Evolutionary conservation across 1,284 basidiomycete species (phyloP), one percentile per base, ranked within the genome.

Genomic region (Termitomyces sp.): DNA sequence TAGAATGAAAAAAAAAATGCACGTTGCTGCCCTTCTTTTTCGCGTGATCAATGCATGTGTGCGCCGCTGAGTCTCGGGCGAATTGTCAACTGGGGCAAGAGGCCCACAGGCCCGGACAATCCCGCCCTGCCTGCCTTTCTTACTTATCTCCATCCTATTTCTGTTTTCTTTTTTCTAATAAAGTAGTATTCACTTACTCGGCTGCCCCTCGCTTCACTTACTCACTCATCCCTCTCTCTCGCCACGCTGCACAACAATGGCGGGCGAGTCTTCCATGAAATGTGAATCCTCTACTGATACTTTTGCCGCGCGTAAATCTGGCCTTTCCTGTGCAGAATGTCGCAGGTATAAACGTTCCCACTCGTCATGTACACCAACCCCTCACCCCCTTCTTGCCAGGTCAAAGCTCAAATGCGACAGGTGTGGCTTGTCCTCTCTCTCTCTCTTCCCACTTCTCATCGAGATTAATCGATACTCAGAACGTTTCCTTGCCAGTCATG

Each of bases 381-480:
- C 19, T 45, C n/a, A 30, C 28, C 2, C 21, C 21, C 21, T 24
- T 24, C 21, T 24, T 24, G 21, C 40, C 35, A 78, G 78, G 57
- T 79, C 78, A 13, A 80, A 80, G 62, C 65, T 80, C 33, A 79
- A 77, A 63, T 80, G 78, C 57, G 77, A 80, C 59, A 70, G 78
- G 77, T 77, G 45, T 35, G 28, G 34, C 14, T 19, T n/a, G n/a
- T n/a, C 11, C 40, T 9, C 26, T 44, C 16, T 40, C 30, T 16
- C 44, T 51, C 18, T n/a, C 0, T n/a, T 35, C 10, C 33, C 48
- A 35, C 14, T 5, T 48, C 11, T 44, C 13, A 46, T 53, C 19
- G 49, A 49, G 21, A 39, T 44, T 59, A 46, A 41, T 48, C 47
- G 49, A 53, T 52, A 50, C 34, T 13, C 59, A 79, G 78, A 40